Evolutionary conservation across 345 rosid species (phyloP), one percentile per base, ranked within the genome.

Genomic region (Eucalyptus tenuipes): DNA sequence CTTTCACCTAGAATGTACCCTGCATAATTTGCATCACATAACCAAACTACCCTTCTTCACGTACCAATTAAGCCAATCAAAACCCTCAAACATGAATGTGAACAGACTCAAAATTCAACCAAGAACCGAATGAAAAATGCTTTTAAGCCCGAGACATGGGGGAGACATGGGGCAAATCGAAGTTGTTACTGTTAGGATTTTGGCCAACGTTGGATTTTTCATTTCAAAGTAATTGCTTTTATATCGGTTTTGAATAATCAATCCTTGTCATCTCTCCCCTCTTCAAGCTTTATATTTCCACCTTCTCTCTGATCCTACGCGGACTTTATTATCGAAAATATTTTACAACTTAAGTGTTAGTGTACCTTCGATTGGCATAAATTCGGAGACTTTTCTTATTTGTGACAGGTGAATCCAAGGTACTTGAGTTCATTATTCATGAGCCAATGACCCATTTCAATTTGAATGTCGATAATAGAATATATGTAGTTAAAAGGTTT

Each of bases 1-100:
- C 92, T 96, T 91, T 95, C 96, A 29, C 90, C 90, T 47, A 93
- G 87, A 93, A 96, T 25, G 99, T 94, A 94, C 95, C 95, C 91
- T 93, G 88, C 95, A 97, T 97, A 89, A 96, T 92, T 99, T 97
- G 95, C 68, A 59, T 59, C n/a, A 48, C 93, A 90, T 22, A 25
- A 27, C 47, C 53, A 45, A 45, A 42, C 47, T 11, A 79, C 52
- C 52, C 47, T 33, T 7, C 68, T 59, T 59, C 68, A 59, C 40
- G 24, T 59, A 27, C 16, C 17, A 59, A 13, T 29, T 27, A 82
- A 24, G 29, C 49, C 49, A 24, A 24, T 84, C 48, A 44, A 49
- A 84, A n/a, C 52, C 86, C 48, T 84, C 68, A 1, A 22, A 44
- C 16, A 85, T 7, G 44, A 61, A 45, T 55, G 40, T 33, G 48